Base-by-base conservation (phyloP, 257 asterid genomes). In the Fraxinus cuspidata region DNA sequence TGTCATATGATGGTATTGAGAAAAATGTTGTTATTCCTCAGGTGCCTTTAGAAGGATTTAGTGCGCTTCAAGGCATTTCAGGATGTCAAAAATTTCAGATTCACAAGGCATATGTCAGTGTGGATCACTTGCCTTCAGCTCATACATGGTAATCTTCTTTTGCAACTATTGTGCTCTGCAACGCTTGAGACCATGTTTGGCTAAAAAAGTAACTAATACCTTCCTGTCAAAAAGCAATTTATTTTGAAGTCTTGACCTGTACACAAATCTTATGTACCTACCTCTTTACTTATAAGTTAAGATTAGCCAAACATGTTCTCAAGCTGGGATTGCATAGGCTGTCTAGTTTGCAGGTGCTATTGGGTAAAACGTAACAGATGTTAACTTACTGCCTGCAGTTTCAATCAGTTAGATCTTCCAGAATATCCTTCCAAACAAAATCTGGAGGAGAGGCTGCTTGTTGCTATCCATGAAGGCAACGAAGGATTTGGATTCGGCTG, bases 31-130 rank as follows among this genome's bases (percentile, higher is more conserved):
- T 81, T 53, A 77, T 29, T 49, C 12, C 72, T 9, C 86, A 94
- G 98, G 98, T 94, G 72, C 98, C 98, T 40, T 82, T 94, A 32
- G 98, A 94, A 85, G 98, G 98, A 83, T 94, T 94, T 80, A 89
- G 96, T 80, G 97, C 98, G 44, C 86, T 94, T 56, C 98, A 94
- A 88, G 98, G 98, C 71, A 89, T 94, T 79, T 94, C 98, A 12
- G 98, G 97, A 35, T 88, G 94, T 74, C 98, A 94, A 87, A 94
- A 94, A 58, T 94, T 94, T 78, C 98, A 94, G 87, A 91, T 94
- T 84, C 98, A 94, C 91, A 94, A 94, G 86, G 97, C 97, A 8
- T 94, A 94, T 79, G 98, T 97, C 78, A 91, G 97, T 80, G 72
- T 86, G 12, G 90, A 86, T 82, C 98, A 94, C 89, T 84, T 94